phyloP scores from a whole-genome alignment of 352 stramenopile genomes.

The Globisporangium abappressorium region DNA sequence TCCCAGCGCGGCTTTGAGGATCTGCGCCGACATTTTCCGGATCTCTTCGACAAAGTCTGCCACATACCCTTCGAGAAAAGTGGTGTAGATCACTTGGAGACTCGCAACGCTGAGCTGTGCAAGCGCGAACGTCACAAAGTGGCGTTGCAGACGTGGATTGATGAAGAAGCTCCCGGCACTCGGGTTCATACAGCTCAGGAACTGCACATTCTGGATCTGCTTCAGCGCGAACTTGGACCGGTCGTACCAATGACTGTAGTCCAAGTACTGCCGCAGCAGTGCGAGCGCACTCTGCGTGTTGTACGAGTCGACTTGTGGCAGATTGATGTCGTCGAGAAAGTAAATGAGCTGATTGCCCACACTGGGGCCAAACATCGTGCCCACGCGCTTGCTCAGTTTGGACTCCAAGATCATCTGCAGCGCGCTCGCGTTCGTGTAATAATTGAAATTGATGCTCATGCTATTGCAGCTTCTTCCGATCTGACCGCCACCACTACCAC shows the following conservation, averaged over 20 bases:
- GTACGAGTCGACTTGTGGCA: slow-evolving; percentile 93
- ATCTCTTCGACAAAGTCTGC: slow-evolving; percentile 93
- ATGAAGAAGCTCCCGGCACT: slow-evolving; percentile 91
- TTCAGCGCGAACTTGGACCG: slow-evolving; percentile 91
- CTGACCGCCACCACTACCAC: neutral
- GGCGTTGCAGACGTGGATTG: slow-evolving; percentile 92
- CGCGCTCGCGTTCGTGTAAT: slow-evolving; percentile 66
- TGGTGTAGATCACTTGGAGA: slow-evolving; percentile 94
- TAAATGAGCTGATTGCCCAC: slow-evolving; percentile 89
- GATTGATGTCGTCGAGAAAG: slow-evolving; percentile 96
- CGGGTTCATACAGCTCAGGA: slow-evolving; percentile 95
- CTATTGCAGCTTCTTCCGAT: slow-evolving; percentile 43
- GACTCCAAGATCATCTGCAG: slow-evolving; percentile 87
- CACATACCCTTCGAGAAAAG: slow-evolving; percentile 93
- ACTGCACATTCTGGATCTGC: slow-evolving; percentile 93
- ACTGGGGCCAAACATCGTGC: slow-evolving; percentile 73
- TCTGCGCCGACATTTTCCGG: slow-evolving; percentile 76
- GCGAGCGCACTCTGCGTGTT: slow-evolving; percentile 93
- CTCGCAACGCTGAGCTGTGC: slow-evolving; percentile 81
- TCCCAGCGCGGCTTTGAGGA: slow-evolving; percentile 86
- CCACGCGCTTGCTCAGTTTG: slow-evolving; percentile 89
- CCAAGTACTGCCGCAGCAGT: slow-evolving; percentile 93
- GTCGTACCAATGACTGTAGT: slow-evolving; percentile 95
- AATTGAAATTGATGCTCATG: slow-evolving; percentile 86
- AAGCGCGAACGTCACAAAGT: slow-evolving; percentile 95